Evolutionary conservation across 176 grass and related monocot species (phyloP).

Genomic region (Musa beccarii): DNA sequence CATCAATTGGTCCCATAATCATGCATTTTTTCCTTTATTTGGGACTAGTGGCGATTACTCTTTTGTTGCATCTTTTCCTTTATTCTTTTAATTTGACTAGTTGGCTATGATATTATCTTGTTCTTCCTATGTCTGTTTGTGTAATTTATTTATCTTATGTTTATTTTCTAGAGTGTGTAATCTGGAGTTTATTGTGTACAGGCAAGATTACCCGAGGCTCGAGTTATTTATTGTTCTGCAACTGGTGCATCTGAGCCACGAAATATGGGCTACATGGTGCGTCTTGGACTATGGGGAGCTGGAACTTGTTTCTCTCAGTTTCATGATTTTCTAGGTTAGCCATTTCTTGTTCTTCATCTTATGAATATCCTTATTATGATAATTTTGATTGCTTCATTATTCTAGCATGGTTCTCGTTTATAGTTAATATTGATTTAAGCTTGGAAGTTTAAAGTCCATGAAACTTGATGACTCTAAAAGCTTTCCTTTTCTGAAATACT

Average conservation of each 20-base stretch:
- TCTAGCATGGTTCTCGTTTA: neutral
- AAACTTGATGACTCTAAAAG: too few species aligned
- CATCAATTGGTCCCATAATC: neutral
- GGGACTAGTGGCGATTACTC: neutral
- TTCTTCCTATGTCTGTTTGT: neutral
- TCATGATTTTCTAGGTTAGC: slow-evolving; percentile 66
- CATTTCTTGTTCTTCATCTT: slow-evolving; percentile 16
- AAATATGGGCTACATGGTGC: slow-evolving; percentile 98
- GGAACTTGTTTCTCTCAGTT: slow-evolving; percentile 78
- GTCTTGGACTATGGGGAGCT: slow-evolving; percentile 90
- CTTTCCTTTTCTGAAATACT: too few species aligned
- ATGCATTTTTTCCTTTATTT: neutral
- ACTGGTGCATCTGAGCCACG: slow-evolving; percentile 98
- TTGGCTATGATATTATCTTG: neutral
- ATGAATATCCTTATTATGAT: slow-evolving; percentile 5
- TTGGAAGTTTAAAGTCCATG: too few species aligned
- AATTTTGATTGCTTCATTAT: neutral
- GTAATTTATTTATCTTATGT: neutral
- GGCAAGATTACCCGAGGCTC: slow-evolving; percentile 73
- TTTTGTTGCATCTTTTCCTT: neutral
- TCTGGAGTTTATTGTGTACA: slow-evolving; percentile 29
- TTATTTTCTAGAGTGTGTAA: slow-evolving; percentile 18
- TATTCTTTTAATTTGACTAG: neutral
- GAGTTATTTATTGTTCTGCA: slow-evolving; percentile 94
- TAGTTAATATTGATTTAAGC: too few species aligned